Conservation (phyloP, 2,329 filamentous ascomycete species). For the Pseudovirgaria hyperparasitica region DNA sequence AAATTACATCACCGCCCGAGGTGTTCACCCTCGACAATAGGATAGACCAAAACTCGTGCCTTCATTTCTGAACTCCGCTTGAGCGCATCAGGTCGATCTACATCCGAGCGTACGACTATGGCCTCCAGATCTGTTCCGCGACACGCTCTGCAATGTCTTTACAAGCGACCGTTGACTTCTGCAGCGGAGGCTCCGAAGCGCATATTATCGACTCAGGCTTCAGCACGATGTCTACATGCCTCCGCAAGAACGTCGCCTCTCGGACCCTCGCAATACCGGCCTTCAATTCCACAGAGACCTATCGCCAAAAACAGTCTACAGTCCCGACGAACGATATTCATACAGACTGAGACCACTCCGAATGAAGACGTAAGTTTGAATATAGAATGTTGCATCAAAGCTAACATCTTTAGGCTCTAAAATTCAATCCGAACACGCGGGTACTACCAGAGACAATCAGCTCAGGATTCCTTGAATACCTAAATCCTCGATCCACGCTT, state of each 20-base stretch:
- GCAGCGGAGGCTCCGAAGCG: conserved; percentile 11
- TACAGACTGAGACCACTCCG: conserved; percentile 89
- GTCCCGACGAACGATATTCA: conserved; percentile 68
- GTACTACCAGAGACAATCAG: conserved; percentile 64
- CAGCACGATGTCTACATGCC: conserved; percentile 15
- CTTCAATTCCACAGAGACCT: conserved; percentile 18
- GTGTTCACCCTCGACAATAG: too few relatives aligned
- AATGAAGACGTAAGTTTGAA: conserved; percentile 60
- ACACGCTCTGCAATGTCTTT: conserved; percentile 16
- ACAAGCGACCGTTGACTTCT: conserved; percentile 12
- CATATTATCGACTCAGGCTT: conserved; percentile 10
- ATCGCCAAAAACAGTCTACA: conserved; percentile 14
- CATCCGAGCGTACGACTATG: too few relatives aligned
- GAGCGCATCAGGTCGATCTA: too few relatives aligned
- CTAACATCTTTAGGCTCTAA: conserved; percentile 46
- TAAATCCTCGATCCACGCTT: conserved; percentile 77
- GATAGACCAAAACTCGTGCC: too few relatives aligned
- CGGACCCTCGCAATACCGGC: conserved; percentile 21
- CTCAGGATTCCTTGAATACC: conserved; percentile 79
- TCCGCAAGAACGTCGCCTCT: conserved; percentile 20
- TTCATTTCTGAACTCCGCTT: too few relatives aligned
- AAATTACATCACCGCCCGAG: too few relatives aligned
- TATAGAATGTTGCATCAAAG: conserved; percentile 1
- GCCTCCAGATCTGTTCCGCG: conserved; percentile 15
- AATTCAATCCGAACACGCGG: conserved; percentile 85